Evolutionary conservation across 192 early-diverging fungal species (phyloP).

Genomic region (Mortierella antarctica): DNA sequence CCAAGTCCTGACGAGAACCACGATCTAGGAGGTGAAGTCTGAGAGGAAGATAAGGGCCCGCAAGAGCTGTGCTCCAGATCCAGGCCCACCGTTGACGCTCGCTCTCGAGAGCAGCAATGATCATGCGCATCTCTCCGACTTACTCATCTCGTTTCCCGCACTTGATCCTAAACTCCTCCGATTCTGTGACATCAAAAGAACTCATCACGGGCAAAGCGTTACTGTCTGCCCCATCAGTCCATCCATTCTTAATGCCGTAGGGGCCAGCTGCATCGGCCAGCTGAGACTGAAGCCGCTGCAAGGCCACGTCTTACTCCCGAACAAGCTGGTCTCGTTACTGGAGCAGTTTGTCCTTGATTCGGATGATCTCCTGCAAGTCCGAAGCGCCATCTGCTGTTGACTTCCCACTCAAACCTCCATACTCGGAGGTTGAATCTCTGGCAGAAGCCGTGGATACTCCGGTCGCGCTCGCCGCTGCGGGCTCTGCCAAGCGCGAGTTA

Average conservation of each 20-base stretch:
- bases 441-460: neutral
- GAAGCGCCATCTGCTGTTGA: slow-evolving; percentile 13
- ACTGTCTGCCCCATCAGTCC: neutral
- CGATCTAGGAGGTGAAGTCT: neutral
- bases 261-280: neutral
- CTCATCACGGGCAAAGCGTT: neutral
- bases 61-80: slow-evolving; percentile 46
- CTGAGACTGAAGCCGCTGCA: slow-evolving; percentile 2
- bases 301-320: slow-evolving; percentile 14
- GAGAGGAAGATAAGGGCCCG: neutral
- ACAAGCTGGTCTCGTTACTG: slow-evolving; percentile 25
- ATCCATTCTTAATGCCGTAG: neutral
- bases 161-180: slow-evolving; percentile 37
- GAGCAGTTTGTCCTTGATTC: slow-evolving; percentile 36
- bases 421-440: neutral
- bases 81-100: slow-evolving; percentile 20
- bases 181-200: slow-evolving; percentile 21
- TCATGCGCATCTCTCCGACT: slow-evolving; percentile 46
- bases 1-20: slow-evolving; percentile 25
- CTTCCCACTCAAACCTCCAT: slow-evolving; percentile 7
- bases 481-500: slow-evolving; percentile 31
- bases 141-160: slow-evolving; percentile 39
- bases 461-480: slow-evolving; percentile 25
- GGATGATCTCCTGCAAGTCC: slow-evolving; percentile 32
- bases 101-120: slow-evolving; percentile 34